Conservation (phyloP, 495 filamentous ascomycete species). For the Penicillium daleae region DNA sequence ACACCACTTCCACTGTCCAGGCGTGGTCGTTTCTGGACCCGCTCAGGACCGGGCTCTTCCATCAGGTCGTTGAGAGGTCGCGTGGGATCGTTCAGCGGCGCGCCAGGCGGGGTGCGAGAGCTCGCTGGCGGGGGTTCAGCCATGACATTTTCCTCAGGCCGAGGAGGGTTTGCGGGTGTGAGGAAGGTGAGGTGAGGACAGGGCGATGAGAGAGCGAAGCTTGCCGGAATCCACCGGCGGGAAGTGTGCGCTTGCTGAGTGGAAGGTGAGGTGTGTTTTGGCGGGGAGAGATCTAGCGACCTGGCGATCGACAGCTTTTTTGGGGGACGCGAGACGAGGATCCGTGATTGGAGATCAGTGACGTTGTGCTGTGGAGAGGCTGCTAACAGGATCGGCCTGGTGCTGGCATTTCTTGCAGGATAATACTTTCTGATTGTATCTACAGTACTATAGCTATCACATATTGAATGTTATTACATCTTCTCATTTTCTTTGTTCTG, state of each 20-base stretch:
- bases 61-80: constrained; percentile 50
- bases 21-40: constrained; percentile 64
- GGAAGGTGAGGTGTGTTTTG: constrained; percentile 1
- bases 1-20: constrained; percentile 59
- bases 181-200: neutral
- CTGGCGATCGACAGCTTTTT: constrained; percentile 33
- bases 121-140: constrained; percentile 55
- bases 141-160: constrained; percentile 49
- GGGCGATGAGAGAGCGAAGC: constrained; percentile 1
- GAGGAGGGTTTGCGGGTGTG: constrained; percentile 2
- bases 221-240: neutral
- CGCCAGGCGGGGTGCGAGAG: constrained; percentile 50
- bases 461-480: neutral
- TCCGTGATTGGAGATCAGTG: constrained; percentile 22
- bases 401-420: neutral
- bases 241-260: neutral
- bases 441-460: neutral
- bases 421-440: neutral
- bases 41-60: constrained; percentile 59
- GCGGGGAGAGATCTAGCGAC: neutral
- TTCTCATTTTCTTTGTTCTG: neutral
- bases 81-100: constrained; percentile 38
- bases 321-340: constrained; percentile 27
- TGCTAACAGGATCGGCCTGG: constrained; percentile 1
- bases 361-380: constrained; percentile 32